phyloP scores from a whole-genome alignment of 1,284 basidiomycete genomes.

The Trichosporon sp. region DNA sequence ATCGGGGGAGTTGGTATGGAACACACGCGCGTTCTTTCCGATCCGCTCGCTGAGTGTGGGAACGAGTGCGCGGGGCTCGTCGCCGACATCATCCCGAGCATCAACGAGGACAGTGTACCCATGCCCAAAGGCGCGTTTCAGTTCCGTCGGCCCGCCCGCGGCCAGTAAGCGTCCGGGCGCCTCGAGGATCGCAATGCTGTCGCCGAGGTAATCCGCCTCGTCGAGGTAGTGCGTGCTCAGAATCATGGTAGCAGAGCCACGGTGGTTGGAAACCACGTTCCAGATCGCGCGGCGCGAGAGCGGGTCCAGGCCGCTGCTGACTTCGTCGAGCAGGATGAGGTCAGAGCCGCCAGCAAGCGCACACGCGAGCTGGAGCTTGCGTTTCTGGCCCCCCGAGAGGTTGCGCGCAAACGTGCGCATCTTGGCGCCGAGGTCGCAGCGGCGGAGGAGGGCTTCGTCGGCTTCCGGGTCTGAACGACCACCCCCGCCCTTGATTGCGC shows the following conservation, averaged over 20 bases:
- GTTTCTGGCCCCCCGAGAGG: conserved; percentile 76
- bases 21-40: conserved; percentile 33
- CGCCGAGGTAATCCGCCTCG: conserved; percentile 76
- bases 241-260: conserved; percentile 67
- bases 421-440: conserved; percentile 72
- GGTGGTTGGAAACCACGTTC: conserved; percentile 69
- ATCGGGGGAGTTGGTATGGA: conserved; percentile 60
- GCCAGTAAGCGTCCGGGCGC: conserved; percentile 74
- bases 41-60: conserved; percentile 18
- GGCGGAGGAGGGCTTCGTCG: conserved; percentile 66
- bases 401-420: conserved; percentile 67
- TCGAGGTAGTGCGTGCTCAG: conserved; percentile 76
- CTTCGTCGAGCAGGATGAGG: conserved; percentile 73
- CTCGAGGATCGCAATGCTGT: conserved; percentile 72
- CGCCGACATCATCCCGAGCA: conserved; percentile 47
- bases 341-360: conserved; percentile 66
- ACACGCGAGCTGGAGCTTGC: conserved; percentile 76
- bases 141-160: conserved; percentile 68
- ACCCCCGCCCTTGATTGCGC: conserved; percentile 66
- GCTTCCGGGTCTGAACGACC: conserved; percentile 39
- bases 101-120: conserved; percentile 66
- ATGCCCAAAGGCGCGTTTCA: conserved; percentile 71
- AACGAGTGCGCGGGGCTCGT: conserved; percentile 23
- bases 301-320: conserved; percentile 78
- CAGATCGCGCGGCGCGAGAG: conserved; percentile 74